Evolutionary conservation across 2,329 filamentous ascomycete species (phyloP).

Genomic region (Calonectria naviculata): DNA sequence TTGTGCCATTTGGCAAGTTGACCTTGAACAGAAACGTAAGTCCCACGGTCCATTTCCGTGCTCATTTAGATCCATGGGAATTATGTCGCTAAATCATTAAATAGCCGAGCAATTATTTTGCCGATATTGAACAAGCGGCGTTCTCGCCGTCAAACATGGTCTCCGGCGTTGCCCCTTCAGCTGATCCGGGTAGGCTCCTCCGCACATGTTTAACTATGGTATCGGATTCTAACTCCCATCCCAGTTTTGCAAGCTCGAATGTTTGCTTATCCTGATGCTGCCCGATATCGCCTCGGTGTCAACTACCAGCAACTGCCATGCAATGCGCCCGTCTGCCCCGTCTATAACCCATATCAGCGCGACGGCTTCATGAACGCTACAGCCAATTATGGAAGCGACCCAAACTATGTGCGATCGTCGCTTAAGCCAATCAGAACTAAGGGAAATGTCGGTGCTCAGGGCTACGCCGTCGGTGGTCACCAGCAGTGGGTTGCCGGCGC

Average conservation of each 20-base stretch:
- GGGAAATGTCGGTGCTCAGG: neutral
- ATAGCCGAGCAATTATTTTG: conserved; percentile 70
- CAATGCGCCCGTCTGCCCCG: conserved; percentile 28
- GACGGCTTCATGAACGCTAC: conserved; percentile 37
- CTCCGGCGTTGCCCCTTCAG: conserved; percentile 70
- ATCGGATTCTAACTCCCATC: neutral
- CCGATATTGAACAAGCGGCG: conserved; percentile 75
- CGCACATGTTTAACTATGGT: no score
- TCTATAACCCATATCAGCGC: conserved; percentile 24
- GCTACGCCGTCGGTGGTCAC: conserved; percentile 32
- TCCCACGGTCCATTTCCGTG: no score
- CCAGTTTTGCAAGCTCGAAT: conserved; percentile 57
- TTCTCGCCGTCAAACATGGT: conserved; percentile 75
- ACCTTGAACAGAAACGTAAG: conserved; percentile 71
- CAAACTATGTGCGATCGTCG: conserved; percentile 36
- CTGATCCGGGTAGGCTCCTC: conserved; percentile 60
- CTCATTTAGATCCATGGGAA: rapidly evolving
- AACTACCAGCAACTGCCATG: conserved; percentile 61
- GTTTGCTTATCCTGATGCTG: conserved; percentile 61
- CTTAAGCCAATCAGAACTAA: conserved; percentile 41
- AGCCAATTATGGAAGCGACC: conserved; percentile 41
- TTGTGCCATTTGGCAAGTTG: conserved; percentile 69
- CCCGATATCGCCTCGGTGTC: conserved; percentile 62
- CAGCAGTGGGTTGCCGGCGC: conserved; percentile 64
- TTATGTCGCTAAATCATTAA: neutral